Conservation (phyloP, 768 basidiomycete genomes). For the Lactarius hengduanensis region DNA sequence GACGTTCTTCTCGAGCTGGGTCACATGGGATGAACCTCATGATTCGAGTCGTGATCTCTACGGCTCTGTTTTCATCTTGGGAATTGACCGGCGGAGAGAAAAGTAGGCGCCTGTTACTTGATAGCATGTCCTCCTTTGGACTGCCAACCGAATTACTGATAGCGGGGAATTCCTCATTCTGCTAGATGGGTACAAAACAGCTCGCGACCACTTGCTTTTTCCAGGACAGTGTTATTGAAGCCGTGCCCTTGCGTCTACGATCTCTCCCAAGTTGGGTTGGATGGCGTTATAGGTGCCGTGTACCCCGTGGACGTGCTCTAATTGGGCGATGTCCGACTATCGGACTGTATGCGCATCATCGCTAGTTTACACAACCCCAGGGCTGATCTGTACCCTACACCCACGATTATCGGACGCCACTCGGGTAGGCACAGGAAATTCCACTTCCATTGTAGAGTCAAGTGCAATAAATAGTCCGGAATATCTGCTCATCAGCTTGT, state of each 20-base stretch:
- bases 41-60: neutral
- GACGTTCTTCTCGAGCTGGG: neutral
- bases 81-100: neutral
- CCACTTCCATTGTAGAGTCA: neutral
- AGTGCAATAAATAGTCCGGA: conserved; percentile 5
- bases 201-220: neutral
- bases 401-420: conserved; percentile 9
- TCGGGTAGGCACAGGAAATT: neutral
- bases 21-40: neutral
- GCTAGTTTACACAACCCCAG: neutral
- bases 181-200: neutral
- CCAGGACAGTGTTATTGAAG: too few relatives aligned
- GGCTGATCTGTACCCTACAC: neutral
- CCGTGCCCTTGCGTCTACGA: neutral
- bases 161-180: neutral
- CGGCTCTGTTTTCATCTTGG: neutral
- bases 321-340: conserved; percentile 1
- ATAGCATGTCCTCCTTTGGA: neutral
- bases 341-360: neutral
- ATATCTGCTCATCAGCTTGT: neutral
- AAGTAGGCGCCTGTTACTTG: too few relatives aligned
- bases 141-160: neutral
- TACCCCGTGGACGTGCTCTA: neutral
- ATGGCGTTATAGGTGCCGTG: neutral
- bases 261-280: neutral